These are phyloP conservation scores for Raphanus sativus DNA, from an alignment of 345 rosid species.

Conservation along the genomic window DNA sequence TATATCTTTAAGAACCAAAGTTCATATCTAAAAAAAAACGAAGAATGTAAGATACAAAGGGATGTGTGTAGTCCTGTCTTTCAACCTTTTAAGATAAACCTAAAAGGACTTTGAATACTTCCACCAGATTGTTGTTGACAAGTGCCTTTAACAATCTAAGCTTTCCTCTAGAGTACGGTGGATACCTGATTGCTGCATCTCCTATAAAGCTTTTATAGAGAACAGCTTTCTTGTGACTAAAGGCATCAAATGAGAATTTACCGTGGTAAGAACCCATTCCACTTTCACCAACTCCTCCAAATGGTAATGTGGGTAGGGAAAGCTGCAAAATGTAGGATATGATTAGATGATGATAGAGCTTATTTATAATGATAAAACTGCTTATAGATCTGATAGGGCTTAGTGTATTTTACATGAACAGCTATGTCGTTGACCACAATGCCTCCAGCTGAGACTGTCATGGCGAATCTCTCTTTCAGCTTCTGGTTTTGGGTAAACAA, in stretches of 20 bases:
- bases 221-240: conserved; percentile 95
- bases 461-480: conserved; percentile 65
- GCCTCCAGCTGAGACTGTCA: conserved; percentile 83
- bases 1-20: conserved; percentile 11
- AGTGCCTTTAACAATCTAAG: conserved; percentile 61
- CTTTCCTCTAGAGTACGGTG: conserved; percentile 74
- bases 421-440: conserved; percentile 77
- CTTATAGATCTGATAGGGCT: background rate
- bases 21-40: background rate
- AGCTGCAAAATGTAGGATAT: conserved; percentile 51
- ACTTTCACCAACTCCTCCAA: conserved; percentile 97
- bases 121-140: conserved; percentile 47
- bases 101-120: conserved; percentile 54
- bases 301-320: conserved; percentile 63
- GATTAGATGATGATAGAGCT: background rate
- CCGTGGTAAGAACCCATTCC: conserved; percentile 95
- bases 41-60: background rate
- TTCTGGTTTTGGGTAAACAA: conserved; percentile 72
- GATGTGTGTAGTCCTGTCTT: background rate
- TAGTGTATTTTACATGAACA: conserved; percentile 58
- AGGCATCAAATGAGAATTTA: conserved; percentile 90
- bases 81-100: conserved; percentile 41
- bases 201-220: conserved; percentile 60
- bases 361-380: background rate
- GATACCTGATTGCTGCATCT: conserved; percentile 68